phyloP scores from a whole-genome alignment of 805 yeast species.

The Myxozyma lipomycoides region DNA sequence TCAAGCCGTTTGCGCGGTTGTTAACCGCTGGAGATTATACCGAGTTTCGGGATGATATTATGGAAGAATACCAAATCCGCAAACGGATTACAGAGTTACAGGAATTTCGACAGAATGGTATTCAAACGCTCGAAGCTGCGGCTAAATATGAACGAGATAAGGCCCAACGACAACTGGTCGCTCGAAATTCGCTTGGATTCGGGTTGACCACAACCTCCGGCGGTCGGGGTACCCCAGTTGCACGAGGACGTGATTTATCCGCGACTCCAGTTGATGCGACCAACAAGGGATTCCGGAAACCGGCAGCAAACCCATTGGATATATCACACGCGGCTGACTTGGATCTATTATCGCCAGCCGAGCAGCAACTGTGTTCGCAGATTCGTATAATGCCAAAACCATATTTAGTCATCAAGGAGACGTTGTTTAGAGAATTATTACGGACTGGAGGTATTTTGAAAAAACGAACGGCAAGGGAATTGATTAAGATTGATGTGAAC shows the following conservation, averaged over 20 bases:
- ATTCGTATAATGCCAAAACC: slow-evolving; percentile 89
- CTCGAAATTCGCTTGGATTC: slow-evolving; percentile 18
- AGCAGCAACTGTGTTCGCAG: slow-evolving; percentile 76
- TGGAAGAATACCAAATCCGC: slow-evolving; percentile 74
- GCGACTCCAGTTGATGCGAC: slow-evolving; percentile 1
- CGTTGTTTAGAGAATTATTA: slow-evolving; percentile 79
- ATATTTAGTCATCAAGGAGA: slow-evolving; percentile 85
- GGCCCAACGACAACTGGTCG: slow-evolving; percentile 37
- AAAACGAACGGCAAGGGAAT: slow-evolving; percentile 78
- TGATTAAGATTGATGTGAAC: slow-evolving; percentile 76
- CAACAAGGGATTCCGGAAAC: slow-evolving; percentile 33
- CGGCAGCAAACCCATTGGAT: slow-evolving; percentile 38
- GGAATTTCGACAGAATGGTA: slow-evolving; percentile 88
- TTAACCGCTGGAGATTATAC: slow-evolving; percentile 80
- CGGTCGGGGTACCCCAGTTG: slow-evolving; percentile 20
- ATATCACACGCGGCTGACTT: slow-evolving; percentile 68
- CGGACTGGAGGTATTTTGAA: slow-evolving; percentile 80
- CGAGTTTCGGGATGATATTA: slow-evolving; percentile 64
- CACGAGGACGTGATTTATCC: slow-evolving; percentile 25
- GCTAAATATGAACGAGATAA: slow-evolving; percentile 84
- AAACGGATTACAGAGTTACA: slow-evolving; percentile 83
- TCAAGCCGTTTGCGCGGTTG: slow-evolving; percentile 77
- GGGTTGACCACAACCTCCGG: slow-evolving; percentile 9
- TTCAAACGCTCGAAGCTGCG: slow-evolving; percentile 79
- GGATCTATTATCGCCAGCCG: slow-evolving; percentile 79